Evolutionary conservation across 2,329 filamentous ascomycete species (phyloP).

Genomic region (Aureobasidium subglaciale): DNA sequence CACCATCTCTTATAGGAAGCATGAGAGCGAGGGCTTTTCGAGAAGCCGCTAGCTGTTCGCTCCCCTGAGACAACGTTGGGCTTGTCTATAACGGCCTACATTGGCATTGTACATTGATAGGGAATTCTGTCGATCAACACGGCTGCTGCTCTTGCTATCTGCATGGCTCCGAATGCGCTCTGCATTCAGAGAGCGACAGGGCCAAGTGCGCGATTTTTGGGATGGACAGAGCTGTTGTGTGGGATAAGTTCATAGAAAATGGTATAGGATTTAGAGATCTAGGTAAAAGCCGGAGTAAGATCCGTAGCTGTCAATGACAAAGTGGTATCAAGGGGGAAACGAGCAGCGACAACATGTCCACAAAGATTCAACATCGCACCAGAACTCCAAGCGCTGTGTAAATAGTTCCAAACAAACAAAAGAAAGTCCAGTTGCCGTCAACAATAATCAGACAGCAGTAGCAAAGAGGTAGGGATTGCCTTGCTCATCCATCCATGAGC

Average conservation of each 20-base stretch:
- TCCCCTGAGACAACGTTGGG: not conserved
- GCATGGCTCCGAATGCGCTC: no score
- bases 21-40: no score
- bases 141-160: no score
- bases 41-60: not conserved
- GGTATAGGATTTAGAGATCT: no score
- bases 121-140: not conserved
- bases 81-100: not conserved
- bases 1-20: not conserved
- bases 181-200: no score
- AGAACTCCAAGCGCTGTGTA: not conserved
- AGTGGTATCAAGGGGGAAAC: not conserved
- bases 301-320: not conserved
- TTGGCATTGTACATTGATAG: not conserved
- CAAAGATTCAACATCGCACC: not conserved
- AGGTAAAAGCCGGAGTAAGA: not conserved
- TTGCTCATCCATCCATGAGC: slow-evolving; percentile 68
- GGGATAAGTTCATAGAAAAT: no score
- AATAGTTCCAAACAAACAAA: not conserved
- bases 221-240: no score
- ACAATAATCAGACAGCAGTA: not conserved
- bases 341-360: not conserved
- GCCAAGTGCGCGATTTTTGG: no score
- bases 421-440: not conserved
- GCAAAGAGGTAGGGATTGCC: not conserved